These are phyloP conservation scores for Aspergillus sp. DNA, from an alignment of 2,329 filamentous ascomycete species.

Conservation along the genomic window DNA sequence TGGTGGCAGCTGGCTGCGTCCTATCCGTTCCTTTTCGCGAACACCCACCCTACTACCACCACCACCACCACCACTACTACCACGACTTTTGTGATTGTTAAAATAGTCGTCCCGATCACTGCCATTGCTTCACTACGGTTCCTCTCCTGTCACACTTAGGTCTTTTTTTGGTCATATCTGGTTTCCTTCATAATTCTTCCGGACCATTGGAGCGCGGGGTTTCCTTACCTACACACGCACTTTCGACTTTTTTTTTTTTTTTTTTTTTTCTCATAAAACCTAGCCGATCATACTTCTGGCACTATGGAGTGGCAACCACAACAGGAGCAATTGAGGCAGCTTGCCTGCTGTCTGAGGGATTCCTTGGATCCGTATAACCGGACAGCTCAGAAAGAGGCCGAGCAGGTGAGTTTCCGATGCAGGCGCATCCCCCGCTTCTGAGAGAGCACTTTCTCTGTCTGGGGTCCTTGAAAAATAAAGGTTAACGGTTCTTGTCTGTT, in stretches of 20 bases:
- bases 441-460: too few species aligned
- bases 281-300: constrained; percentile 2
- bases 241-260: constrained; percentile 5
- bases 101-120: too few species aligned
- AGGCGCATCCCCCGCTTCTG: constrained; percentile 4
- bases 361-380: constrained; percentile 80
- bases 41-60: not conserved
- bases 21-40: not conserved
- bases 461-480: too few species aligned
- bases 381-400: constrained; percentile 76
- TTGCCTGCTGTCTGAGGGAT: constrained; percentile 81
- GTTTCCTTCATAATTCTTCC: not conserved
- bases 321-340: constrained; percentile 77
- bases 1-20: not conserved
- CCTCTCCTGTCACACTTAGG: not conserved
- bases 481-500: constrained; percentile 2
- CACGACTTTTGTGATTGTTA: too few species aligned
- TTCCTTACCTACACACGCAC: constrained; percentile 13
- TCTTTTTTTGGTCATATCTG: not conserved
- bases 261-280: constrained; percentile 2
- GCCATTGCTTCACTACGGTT: too few species aligned
- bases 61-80: too few species aligned
- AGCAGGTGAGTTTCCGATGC: constrained; percentile 55
- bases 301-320: constrained; percentile 88
- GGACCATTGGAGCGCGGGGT: constrained; percentile 10